phyloP scores from a whole-genome alignment of 805 yeast species.

The Zygoascus flipseniorum region DNA sequence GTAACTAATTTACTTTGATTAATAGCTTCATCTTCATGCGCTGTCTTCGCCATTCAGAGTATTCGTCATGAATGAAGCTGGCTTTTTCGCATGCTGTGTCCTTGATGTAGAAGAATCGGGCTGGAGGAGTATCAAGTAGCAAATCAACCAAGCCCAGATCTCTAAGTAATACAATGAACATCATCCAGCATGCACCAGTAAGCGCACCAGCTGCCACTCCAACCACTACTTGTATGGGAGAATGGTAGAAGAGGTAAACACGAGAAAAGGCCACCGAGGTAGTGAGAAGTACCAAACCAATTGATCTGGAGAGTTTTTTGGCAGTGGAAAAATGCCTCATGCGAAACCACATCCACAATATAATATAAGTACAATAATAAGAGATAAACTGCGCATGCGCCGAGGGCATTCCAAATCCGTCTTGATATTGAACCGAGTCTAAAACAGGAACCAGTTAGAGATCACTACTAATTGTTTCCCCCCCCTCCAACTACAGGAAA shows the following conservation, averaged over 20 bases:
- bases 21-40: conserved; percentile 22
- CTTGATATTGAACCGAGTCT: conserved; percentile 14
- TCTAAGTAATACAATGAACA: conserved; percentile 45
- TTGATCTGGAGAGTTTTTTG: conserved; percentile 20
- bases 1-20: conserved; percentile 16
- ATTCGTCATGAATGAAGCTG: conserved; percentile 25
- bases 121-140: conserved; percentile 51
- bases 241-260: conserved; percentile 72
- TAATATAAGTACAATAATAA: conserved; percentile 42
- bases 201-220: conserved; percentile 60
- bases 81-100: conserved; percentile 29
- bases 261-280: conserved; percentile 56
- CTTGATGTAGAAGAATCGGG: conserved; percentile 32
- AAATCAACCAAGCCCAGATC: conserved; percentile 61
- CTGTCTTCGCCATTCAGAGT: conserved; percentile 23
- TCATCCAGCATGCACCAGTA: conserved; percentile 51
- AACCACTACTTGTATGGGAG: conserved; percentile 59
- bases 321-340: conserved; percentile 24
- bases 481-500: no score
- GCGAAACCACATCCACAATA: conserved; percentile 26
- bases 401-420: conserved; percentile 91
- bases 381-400: conserved; percentile 98
- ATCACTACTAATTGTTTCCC: neutral
- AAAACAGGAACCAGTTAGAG: neutral
- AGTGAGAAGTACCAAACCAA: conserved; percentile 20